Base-by-base conservation (phyloP, 1,284 basidiomycete genomes). In the Apiotrichum mycotoxinovorans region DNA sequence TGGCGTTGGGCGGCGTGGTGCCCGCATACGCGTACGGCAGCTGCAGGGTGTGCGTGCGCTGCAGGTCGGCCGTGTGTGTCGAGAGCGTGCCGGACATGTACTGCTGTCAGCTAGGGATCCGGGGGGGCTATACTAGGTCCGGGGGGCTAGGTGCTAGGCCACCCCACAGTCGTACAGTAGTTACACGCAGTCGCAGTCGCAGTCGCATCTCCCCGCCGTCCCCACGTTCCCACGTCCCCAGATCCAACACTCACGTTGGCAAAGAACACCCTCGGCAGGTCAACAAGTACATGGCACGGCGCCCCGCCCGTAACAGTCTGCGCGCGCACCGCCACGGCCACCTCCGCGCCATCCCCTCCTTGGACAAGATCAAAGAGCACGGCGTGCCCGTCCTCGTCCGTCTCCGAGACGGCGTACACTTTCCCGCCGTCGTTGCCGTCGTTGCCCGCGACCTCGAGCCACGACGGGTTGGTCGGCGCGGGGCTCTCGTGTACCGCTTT, bases 1-100 rank as follows among this genome's bases (percentile, higher is more conserved):
- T 69, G 4, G 66, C 51, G 56, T 74, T 69, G 9, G 76, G 76
- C 22, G 70, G 62, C 7, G 42, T 38, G 7, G 37, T 40, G 15
- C 56, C 61, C 40, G 61, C 55, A 64, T 73, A 74, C 4, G 65
- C 50, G 61, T 62, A 72, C 5, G 66, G 65, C 37, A 75, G 71
- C 5, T 58, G 38, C 40, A 72, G 54, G 14, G 58, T 30, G 63
- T 57, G 3, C 11, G 46, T 14, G 7, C n/a, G n/a, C 30, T 9
- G 5, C n/a, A 23, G 11, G 27, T 23, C 33, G 33, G 11, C 20
- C 17, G 33, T 17, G 46, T 35, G 34, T 4, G 22, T 4, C 22
- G 33, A 50, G 18, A 71, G 64, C 12, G 66, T 68, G 27, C 74
- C 74, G 22, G 72, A 73, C 37, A 60, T 37, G 58, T 66, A 68